Conservation (phyloP, 306 rosid species). For the Cucurbita pepo region DNA sequence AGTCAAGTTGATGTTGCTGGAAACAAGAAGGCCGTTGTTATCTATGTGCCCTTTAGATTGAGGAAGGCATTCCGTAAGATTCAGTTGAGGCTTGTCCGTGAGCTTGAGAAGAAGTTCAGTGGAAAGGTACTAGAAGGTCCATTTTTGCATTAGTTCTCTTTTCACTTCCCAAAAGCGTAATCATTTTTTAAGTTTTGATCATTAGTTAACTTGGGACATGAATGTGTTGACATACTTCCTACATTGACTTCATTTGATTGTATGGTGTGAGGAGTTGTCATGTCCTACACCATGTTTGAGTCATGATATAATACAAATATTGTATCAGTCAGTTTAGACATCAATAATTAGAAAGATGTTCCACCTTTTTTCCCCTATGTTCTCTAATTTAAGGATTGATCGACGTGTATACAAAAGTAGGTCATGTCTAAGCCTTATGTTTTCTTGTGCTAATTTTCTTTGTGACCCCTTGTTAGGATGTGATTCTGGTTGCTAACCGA, state of each 20-base stretch:
- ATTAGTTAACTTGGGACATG: not conserved
- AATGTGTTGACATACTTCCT: not conserved
- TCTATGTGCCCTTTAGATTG: slow-evolving; percentile 51
- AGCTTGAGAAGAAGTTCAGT: slow-evolving; percentile 62
- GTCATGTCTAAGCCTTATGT: not conserved
- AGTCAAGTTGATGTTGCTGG: slow-evolving; percentile 53
- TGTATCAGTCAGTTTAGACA: not conserved
- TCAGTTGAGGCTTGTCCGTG: slow-evolving; percentile 56
- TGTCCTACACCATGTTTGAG: not conserved
- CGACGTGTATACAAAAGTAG: not conserved
- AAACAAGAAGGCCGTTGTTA: slow-evolving; percentile 53
- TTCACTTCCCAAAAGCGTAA: not conserved
- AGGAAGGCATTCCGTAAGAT: slow-evolving; percentile 58
- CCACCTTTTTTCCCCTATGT: not conserved
- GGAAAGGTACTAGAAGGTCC: slow-evolving; percentile 34
- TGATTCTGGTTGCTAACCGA: slow-evolving; percentile 47
- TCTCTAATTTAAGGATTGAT: not conserved
- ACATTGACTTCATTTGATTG: not conserved
- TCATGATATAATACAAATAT: not conserved
- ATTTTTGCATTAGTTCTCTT: not conserved
- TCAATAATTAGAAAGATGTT: not conserved
- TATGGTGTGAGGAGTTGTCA: not conserved
- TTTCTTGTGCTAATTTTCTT: not conserved
- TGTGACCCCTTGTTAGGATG: slow-evolving; percentile 26
- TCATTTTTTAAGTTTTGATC: not conserved